phyloP scores from a whole-genome alignment of 352 stramenopile species.

The Phytophthora hybrid region DNA sequence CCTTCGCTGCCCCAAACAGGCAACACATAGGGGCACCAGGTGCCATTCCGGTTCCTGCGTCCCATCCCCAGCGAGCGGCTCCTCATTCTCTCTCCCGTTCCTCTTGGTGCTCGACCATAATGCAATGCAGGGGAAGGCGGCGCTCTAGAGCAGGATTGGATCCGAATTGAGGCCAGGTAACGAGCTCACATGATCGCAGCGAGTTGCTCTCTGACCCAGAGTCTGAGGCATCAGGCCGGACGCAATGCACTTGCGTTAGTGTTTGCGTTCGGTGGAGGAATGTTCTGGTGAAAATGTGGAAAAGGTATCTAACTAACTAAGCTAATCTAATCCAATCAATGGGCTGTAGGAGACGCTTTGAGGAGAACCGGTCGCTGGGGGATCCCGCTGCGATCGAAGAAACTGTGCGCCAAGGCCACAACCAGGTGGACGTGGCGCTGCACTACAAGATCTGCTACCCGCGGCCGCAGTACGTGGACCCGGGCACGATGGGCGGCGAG shows the following conservation, averaged over 20 bases:
- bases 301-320: slow-evolving; percentile 23
- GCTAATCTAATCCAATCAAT: slow-evolving; percentile 1
- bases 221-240: background rate
- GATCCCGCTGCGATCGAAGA: slow-evolving; percentile 51
- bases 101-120: slow-evolving; percentile 11
- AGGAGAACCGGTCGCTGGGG: slow-evolving; percentile 60
- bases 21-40: too few species aligned
- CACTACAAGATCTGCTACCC: slow-evolving; percentile 90
- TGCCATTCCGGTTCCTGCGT: background rate
- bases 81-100: background rate
- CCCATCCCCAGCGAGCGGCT: slow-evolving; percentile 11
- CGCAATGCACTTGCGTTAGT: slow-evolving; percentile 16
- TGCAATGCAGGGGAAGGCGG: slow-evolving; percentile 67
- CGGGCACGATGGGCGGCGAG: slow-evolving; percentile 79
- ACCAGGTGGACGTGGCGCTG: slow-evolving; percentile 81
- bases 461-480: slow-evolving; percentile 79
- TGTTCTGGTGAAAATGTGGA: slow-evolving; percentile 32
- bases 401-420: slow-evolving; percentile 62
- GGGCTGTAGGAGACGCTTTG: slow-evolving; percentile 56
- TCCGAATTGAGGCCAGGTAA: slow-evolving; percentile 71
- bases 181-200: too few species aligned
- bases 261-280: slow-evolving; percentile 11
- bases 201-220: too few species aligned
- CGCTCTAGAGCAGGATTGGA: slow-evolving; percentile 67
- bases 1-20: too few species aligned